phyloP scores from a whole-genome alignment of 768 basidiomycete species.

The Lyophyllum semitale region DNA sequence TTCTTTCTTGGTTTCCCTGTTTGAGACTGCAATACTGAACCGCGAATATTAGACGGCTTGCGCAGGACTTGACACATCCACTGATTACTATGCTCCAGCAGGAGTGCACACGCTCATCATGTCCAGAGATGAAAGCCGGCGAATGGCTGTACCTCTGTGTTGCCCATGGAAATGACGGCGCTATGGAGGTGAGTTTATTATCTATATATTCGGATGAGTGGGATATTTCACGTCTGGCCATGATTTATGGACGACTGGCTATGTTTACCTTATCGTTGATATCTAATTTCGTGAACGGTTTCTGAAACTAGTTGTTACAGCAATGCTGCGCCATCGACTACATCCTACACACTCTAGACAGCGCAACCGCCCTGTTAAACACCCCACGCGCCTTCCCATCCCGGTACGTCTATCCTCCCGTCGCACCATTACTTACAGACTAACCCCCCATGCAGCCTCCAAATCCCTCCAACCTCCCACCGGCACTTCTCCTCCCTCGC shows the following conservation, averaged over 20 bases:
- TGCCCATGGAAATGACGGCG: conserved; percentile 86
- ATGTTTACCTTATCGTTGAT: background rate
- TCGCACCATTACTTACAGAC: background rate
- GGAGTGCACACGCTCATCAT: conserved; percentile 83
- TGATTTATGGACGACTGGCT: background rate
- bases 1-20: conserved; percentile 7
- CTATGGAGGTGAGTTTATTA: conserved; percentile 68
- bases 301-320: conserved; percentile 31
- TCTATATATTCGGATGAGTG: background rate
- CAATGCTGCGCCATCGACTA: conserved; percentile 99
- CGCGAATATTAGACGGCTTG: conserved; percentile 63
- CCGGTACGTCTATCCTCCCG: conserved; percentile 47
- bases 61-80: conserved; percentile 85
- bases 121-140: conserved; percentile 98
- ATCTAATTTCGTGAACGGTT: background rate
- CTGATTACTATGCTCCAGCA: conserved; percentile 83
- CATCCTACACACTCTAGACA: conserved; percentile 90
- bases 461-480: conserved; percentile 77
- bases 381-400: conserved; percentile 92
- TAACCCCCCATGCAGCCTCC: conserved; percentile 50
- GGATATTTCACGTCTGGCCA: too few species aligned
- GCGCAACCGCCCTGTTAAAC: conserved; percentile 88
- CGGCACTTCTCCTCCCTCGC: conserved; percentile 91
- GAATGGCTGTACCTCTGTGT: conserved; percentile 98
- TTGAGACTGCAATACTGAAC: background rate